These are phyloP conservation scores for Cercospora canescens DNA, from an alignment of 2,329 filamentous ascomycete genomes.

Conservation along the genomic window DNA sequence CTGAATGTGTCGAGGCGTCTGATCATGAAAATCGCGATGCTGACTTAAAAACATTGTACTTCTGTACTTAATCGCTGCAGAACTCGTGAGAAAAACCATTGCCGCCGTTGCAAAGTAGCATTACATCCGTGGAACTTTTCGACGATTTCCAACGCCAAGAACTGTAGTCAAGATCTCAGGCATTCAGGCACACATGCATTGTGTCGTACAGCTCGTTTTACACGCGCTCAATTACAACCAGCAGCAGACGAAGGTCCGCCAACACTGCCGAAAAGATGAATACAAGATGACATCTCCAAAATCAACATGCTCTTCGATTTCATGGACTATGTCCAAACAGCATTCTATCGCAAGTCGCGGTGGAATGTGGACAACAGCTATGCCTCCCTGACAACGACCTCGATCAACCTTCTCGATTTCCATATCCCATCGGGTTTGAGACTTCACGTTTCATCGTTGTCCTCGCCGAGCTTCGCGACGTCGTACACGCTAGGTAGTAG, in stretches of 20 bases:
- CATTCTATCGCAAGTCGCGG: constrained; percentile 81
- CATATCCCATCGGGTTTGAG: constrained; percentile 80
- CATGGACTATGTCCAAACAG: constrained; percentile 94
- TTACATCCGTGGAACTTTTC: neutral
- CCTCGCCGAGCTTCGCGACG: constrained; percentile 89
- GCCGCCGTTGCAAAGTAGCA: neutral
- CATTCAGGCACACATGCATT: neutral
- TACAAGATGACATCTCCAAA: constrained; percentile 16
- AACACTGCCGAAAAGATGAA: constrained; percentile 7
- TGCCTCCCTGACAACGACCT: constrained; percentile 78
- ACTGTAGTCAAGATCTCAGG: neutral
- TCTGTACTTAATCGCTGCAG: neutral
- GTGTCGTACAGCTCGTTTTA: neutral
- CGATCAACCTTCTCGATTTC: constrained; percentile 85
- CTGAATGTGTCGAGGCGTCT: neutral
- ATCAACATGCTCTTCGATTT: constrained; percentile 81
- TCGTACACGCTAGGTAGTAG: constrained; percentile 89
- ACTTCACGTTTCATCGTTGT: constrained; percentile 85
- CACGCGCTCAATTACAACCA: neutral
- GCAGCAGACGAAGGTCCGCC: neutral
- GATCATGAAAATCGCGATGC: neutral
- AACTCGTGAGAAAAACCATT: neutral
- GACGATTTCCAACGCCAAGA: neutral
- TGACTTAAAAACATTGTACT: neutral
- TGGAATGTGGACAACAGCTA: constrained; percentile 95